These are phyloP conservation scores for Penicillium paneum DNA, from an alignment of 2,329 filamentous ascomycete genomes.

Conservation along the genomic window DNA sequence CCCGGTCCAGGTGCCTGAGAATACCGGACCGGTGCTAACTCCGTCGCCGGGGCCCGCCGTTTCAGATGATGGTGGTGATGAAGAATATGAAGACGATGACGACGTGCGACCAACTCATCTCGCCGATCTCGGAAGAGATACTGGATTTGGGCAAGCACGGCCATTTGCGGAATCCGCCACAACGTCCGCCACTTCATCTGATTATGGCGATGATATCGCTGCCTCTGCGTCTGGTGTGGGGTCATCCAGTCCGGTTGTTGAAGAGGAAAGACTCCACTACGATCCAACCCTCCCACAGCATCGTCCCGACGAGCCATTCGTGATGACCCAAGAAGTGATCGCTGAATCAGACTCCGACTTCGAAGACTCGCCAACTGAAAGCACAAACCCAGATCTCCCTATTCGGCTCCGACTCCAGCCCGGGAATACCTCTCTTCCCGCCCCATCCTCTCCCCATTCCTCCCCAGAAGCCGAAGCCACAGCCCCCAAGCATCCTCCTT, in stretches of 20 bases:
- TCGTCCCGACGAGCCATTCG: slow-evolving; percentile 35
- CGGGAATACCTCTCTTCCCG: slow-evolving; percentile 31
- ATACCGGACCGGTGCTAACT: slow-evolving; percentile 23
- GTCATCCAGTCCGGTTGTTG: background rate
- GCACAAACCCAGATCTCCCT: slow-evolving; percentile 25
- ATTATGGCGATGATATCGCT: slow-evolving; percentile 7
- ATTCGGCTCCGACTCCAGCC: slow-evolving; percentile 41
- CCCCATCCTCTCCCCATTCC: slow-evolving; percentile 30
- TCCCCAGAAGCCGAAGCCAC: slow-evolving; percentile 35
- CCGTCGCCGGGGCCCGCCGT: slow-evolving; percentile 19
- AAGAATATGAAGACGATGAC: slow-evolving; percentile 15
- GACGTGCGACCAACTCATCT: slow-evolving; percentile 25
- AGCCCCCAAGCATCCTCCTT: slow-evolving; percentile 34
- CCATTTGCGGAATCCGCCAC: slow-evolving; percentile 16
- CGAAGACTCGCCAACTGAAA: slow-evolving; percentile 13
- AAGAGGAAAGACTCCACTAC: slow-evolving; percentile 12
- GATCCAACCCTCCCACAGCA: slow-evolving; percentile 49
- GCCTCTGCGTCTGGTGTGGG: background rate
- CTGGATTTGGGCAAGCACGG: slow-evolving; percentile 7
- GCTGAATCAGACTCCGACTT: slow-evolving; percentile 2
- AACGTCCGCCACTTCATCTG: slow-evolving; percentile 20
- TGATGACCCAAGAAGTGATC: background rate
- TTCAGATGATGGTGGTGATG: slow-evolving; percentile 24
- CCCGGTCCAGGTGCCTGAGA: slow-evolving; percentile 20
- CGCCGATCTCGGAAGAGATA: slow-evolving; percentile 20